These are phyloP conservation scores for Aspergillus flavus DNA, from an alignment of 2,329 filamentous ascomycete species.

Conservation along the genomic window DNA sequence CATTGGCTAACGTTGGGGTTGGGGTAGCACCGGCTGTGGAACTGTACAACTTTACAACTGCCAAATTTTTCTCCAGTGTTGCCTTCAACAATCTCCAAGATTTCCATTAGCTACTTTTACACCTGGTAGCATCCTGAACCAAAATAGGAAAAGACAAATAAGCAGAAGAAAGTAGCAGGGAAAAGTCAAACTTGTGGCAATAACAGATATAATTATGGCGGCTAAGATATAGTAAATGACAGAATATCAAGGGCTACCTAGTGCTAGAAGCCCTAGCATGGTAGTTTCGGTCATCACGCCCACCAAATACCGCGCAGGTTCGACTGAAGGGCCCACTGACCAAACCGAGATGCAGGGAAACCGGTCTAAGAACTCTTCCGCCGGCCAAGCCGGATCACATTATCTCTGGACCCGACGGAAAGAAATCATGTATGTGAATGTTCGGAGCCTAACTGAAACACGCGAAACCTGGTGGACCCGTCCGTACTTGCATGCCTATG, in stretches of 20 bases:
- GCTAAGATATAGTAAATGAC: neutral
- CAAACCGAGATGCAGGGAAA: neutral
- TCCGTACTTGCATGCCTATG: neutral
- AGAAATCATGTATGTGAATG: neutral
- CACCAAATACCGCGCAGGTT: neutral
- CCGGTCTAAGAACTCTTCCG: neutral
- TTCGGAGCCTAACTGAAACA: neutral
- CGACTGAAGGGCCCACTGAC: neutral
- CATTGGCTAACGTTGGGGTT: neutral
- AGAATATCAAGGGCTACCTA: neutral
- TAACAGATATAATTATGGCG: neutral
- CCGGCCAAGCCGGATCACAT: conserved; percentile 6
- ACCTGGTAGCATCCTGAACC: neutral
- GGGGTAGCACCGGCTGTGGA: neutral
- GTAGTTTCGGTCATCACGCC: neutral
- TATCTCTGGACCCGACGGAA: neutral
- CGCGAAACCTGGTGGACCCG: neutral
- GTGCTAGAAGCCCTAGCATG: neutral
- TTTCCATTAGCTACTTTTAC: neutral
- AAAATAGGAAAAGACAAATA: neutral
- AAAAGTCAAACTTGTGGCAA: neutral
- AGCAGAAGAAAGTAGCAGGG: neutral
- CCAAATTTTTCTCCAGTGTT: neutral
- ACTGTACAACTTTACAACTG: neutral
- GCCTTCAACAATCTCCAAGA: neutral